These are phyloP conservation scores for Lecanosticta acicola DNA, from an alignment of 2,329 filamentous ascomycete genomes.

Conservation along the genomic window DNA sequence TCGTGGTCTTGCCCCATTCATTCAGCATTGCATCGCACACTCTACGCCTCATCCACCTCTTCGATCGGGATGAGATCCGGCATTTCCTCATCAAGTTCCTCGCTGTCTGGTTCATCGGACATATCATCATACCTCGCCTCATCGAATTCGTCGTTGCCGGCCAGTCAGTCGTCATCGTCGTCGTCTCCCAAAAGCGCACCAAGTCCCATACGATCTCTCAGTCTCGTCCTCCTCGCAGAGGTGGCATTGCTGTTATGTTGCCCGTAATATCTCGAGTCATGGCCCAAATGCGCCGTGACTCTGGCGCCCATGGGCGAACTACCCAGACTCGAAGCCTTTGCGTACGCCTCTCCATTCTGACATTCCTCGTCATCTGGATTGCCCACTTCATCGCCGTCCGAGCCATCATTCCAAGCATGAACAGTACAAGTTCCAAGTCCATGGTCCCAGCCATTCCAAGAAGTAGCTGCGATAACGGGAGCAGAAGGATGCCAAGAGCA, in stretches of 20 bases:
- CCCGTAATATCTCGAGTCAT: conserved; percentile 42
- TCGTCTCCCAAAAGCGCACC: conserved; percentile 24
- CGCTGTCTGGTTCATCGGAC: conserved; percentile 8
- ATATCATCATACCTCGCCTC: conserved; percentile 10
- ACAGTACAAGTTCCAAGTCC: conserved; percentile 69
- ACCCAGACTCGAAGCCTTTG: conserved; percentile 32
- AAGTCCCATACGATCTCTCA: conserved; percentile 25
- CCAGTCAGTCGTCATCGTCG: conserved; percentile 22
- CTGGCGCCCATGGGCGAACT: conserved; percentile 49
- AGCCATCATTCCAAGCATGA: conserved; percentile 68
- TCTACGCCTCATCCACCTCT: background rate
- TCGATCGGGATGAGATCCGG: conserved; percentile 1
- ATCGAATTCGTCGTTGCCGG: conserved; percentile 8
- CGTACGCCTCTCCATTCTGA: conserved; percentile 15
- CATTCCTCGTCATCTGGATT: conserved; percentile 16
- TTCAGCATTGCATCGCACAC: background rate
- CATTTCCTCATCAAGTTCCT: conserved; percentile 1
- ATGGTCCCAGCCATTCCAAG: conserved; percentile 73
- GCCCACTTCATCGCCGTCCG: conserved; percentile 56
- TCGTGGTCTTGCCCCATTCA: background rate
- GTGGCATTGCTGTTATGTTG: conserved; percentile 1
- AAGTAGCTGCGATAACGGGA: conserved; percentile 77
- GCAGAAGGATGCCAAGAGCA: conserved; percentile 86
- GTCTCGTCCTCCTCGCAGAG: conserved; percentile 13
- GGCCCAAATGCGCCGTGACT: conserved; percentile 56